phyloP scores from a whole-genome alignment of 2,329 filamentous ascomycete species.

The Talaromyces sp. region DNA sequence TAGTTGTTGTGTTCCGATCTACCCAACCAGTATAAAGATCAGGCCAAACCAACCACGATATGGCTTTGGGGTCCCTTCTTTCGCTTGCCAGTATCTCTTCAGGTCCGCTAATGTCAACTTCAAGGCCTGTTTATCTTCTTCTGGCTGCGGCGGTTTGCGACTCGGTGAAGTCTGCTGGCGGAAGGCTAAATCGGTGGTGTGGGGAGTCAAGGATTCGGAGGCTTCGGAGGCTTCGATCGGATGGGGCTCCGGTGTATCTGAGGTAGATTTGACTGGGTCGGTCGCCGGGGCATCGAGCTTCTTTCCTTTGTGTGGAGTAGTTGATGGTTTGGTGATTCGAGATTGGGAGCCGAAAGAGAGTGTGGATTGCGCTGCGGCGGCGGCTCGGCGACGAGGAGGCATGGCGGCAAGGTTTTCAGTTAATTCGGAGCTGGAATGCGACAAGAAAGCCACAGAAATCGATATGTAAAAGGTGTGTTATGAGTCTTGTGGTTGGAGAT shows the following conservation, averaged over 20 bases:
- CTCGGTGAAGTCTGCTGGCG: constrained; percentile 54
- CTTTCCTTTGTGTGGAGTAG: constrained; percentile 37
- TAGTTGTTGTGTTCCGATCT: background rate
- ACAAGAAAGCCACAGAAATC: too few relatives aligned
- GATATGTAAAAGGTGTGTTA: background rate
- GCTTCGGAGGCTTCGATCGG: constrained; percentile 29
- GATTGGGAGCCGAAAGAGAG: constrained; percentile 63
- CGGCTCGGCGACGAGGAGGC: constrained; percentile 46
- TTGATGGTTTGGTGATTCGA: constrained; percentile 61
- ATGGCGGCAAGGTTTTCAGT: constrained; percentile 38
- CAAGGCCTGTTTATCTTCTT: constrained; percentile 55
- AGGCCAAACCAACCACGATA: constrained; percentile 53
- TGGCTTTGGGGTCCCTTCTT: constrained; percentile 70
- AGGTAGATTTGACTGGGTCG: constrained; percentile 29
- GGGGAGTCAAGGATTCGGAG: constrained; percentile 32
- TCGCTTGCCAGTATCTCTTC: constrained; percentile 72
- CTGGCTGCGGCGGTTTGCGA: constrained; percentile 34
- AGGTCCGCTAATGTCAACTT: constrained; percentile 70
- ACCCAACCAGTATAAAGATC: background rate
- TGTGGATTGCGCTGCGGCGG: constrained; percentile 56
- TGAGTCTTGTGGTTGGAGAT: background rate
- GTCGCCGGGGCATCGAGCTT: constrained; percentile 39
- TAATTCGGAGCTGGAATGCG: too few relatives aligned
- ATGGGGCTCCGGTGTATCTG: constrained; percentile 32
- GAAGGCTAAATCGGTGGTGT: constrained; percentile 40